A percentile compares a stretch with the other conserved stretches of the same genome.
Evolutionary conservation across 805 yeast genomes (phyloP).

Genomic region (Wickerhamiella galacta): DNA sequence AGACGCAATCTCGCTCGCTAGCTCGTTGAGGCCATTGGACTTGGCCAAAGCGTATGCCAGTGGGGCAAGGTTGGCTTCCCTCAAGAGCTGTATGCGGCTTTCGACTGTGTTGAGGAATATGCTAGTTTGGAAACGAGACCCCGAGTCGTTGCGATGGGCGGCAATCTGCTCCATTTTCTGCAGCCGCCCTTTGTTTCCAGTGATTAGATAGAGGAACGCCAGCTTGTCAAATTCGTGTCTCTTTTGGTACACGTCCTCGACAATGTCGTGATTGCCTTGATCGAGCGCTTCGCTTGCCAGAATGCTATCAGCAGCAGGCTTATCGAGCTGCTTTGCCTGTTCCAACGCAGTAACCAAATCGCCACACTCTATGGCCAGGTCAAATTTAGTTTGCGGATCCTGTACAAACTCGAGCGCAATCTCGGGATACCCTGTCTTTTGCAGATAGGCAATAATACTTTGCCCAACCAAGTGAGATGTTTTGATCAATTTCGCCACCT

Average conservation of each 20-base stretch:
- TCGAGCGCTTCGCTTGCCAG: conserved; percentile 71
- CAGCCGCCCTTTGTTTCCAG: conserved; percentile 66
- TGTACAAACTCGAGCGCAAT: conserved; percentile 92
- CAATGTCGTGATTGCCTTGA: conserved; percentile 77
- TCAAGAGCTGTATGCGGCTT: conserved; percentile 55
- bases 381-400: conserved; percentile 92
- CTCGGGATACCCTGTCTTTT: conserved; percentile 92
- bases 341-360: conserved; percentile 71
- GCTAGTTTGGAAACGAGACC: conserved; percentile 69
- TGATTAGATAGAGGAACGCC: conserved; percentile 69
- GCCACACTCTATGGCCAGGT: conserved; percentile 86
- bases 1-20: conserved; percentile 55
- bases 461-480: conserved; percentile 91
- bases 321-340: conserved; percentile 68
- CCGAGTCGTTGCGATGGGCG: conserved; percentile 65
- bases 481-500: conserved; percentile 76
- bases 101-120: conserved; percentile 59
- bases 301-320: conserved; percentile 56
- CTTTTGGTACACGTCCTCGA: conserved; percentile 79
- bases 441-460: conserved; percentile 85
- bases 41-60: conserved; percentile 89
- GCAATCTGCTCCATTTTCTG: conserved; percentile 79
- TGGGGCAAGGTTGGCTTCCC: conserved; percentile 66
- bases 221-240: conserved; percentile 74
- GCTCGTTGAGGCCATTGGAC: conserved; percentile 59